phyloP scores from a whole-genome alignment of 345 rosid genomes.

The Microcos paniculata region DNA sequence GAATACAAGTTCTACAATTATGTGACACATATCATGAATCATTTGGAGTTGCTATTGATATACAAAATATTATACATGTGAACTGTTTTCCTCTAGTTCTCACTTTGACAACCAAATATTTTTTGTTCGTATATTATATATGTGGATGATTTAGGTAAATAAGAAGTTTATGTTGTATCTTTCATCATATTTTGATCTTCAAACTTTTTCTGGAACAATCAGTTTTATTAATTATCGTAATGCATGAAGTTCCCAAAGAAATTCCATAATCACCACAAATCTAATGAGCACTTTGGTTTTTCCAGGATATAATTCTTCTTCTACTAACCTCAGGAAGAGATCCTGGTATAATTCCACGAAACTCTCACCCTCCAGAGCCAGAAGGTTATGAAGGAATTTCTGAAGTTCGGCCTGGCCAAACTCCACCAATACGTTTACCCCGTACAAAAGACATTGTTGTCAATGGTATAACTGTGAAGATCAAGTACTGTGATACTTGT shows the following conservation, averaged over 20 bases:
- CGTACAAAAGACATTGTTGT: constrained; percentile 66
- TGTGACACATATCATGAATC: neutral
- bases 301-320: constrained; percentile 74
- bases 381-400: constrained; percentile 44
- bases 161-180: neutral
- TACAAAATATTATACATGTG: neutral
- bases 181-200: neutral
- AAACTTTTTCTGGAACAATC: neutral
- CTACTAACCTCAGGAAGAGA: constrained; percentile 87
- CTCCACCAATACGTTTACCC: constrained; percentile 54
- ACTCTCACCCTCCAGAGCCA: constrained; percentile 69
- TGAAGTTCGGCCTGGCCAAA: constrained; percentile 45
- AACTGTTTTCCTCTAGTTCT: neutral
- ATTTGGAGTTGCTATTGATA: neutral
- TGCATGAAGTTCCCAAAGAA: neutral
- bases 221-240: neutral
- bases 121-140: neutral
- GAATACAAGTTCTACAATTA: constrained; percentile 5
- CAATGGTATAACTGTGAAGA: constrained; percentile 72
- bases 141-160: neutral
- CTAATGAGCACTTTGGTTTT: constrained; percentile 21
- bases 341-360: constrained; percentile 92
- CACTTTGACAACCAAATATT: neutral
- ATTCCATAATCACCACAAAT: neutral
- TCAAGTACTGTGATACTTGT: constrained; percentile 93